Percentiles rank a stretch among this genome's conserved stretches.
Conservation (phyloP, 2,329 filamentous ascomycete species). For the Paramyrothecium sp. region DNA sequence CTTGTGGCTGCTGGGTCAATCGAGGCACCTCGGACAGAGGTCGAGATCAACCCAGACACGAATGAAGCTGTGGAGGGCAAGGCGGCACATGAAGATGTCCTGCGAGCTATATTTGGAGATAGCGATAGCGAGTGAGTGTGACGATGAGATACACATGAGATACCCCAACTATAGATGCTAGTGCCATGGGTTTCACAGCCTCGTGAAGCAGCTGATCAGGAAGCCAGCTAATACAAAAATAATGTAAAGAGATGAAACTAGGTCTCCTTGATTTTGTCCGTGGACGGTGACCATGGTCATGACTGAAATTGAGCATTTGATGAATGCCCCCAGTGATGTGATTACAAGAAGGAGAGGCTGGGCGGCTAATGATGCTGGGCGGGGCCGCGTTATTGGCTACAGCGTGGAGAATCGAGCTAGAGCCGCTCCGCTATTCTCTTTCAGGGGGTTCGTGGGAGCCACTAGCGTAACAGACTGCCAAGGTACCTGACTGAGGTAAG, state of each 20-base stretch:
- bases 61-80: constrained; percentile 68
- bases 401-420: neutral
- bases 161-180: neutral
- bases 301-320: neutral
- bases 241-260: too few species aligned
- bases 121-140: constrained; percentile 62
- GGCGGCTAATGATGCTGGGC: neutral
- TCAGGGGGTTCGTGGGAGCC: too few species aligned
- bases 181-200: too few species aligned
- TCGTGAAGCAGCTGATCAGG: too few species aligned
- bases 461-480: too few species aligned
- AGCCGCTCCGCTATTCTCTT: too few species aligned
- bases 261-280: too few species aligned
- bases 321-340: neutral
- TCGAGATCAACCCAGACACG: constrained; percentile 64
- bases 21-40: constrained; percentile 12
- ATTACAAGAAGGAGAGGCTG: neutral
- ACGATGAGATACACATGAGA: constrained; percentile 3
- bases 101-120: constrained; percentile 91
- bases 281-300: too few species aligned
- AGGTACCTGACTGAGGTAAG: too few species aligned
- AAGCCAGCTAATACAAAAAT: too few species aligned
- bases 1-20: neutral
- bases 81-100: constrained; percentile 76
- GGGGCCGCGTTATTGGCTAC: neutral